Base-by-base conservation (phyloP, 345 rosid species). In the Excoecaria agallocha region DNA sequence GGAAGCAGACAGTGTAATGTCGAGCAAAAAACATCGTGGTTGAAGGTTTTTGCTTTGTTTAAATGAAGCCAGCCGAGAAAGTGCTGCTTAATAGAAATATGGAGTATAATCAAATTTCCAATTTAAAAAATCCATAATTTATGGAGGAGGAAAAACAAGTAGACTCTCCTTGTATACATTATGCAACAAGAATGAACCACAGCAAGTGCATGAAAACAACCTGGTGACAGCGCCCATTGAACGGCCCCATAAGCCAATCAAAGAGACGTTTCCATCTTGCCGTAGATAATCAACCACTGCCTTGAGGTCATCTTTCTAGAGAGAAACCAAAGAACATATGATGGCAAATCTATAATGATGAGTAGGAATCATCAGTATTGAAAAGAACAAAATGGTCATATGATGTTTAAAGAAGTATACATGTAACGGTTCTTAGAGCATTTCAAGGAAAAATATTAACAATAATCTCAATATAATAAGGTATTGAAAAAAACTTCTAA, bases 191-290 rank as follows among this genome's bases (percentile, higher is more conserved):
- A 24, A 3, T 7, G 38, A 66, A 67, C 51, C 46, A 73, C 49
- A 41, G 64, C 24, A 49, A 81, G 72, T 71, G 63, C 50, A 70
- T 43, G 78, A 54, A 74, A 49, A 75, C 24, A 72, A 91, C 98
- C 97, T 91, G 66, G 98, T 89, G 68, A 90, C 97, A 66, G 98
- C 92, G 65, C 97, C 98, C 98, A 94, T 91, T 76, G 98, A 91
- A 60, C 94, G 96, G 61, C 98, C 98, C 97, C 98, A 94, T 76
- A 94, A 84, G 64, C 92, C 96, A 78, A 94, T 91, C 87, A 94
- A 79, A 77, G 98, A 90, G 76, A 91, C 87, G 79, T 89, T 90
- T 85, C 91, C 97, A 85, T 94, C 96, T 66, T 87, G 87, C 72
- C 97, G 88, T 77, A 94, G 73, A 82, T 83, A 86, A 84, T 94